phyloP scores from a whole-genome alignment of 2,329 filamentous ascomycete genomes.

The Coniochaeta sp. region DNA sequence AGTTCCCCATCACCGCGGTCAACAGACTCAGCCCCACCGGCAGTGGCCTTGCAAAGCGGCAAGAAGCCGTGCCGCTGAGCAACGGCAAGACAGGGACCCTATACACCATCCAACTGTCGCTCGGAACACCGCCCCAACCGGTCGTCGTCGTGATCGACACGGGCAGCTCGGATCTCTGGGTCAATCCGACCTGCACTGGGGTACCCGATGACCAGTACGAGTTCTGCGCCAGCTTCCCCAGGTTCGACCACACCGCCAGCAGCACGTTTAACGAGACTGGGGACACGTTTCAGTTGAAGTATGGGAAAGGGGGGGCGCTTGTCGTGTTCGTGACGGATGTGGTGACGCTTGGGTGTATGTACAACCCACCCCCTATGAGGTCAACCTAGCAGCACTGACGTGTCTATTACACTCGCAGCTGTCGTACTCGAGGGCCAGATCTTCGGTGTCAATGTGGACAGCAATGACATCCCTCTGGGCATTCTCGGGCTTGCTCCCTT shows the following conservation, averaged over 20 bases:
- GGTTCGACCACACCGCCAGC: conserved; percentile 34
- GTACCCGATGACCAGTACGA: conserved; percentile 10
- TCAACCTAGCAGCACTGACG: too few species aligned
- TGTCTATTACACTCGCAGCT: too few species aligned
- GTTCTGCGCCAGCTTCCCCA: conserved; percentile 32
- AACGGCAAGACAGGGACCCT: not conserved
- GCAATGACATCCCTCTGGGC: conserved; percentile 37
- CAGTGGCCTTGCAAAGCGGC: not conserved
- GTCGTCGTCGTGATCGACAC: conserved; percentile 40
- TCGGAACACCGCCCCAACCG: conserved; percentile 39
- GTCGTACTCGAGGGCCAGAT: conserved; percentile 33
- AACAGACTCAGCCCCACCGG: not conserved
- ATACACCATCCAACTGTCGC: not conserved
- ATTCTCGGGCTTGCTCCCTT: conserved; percentile 40
- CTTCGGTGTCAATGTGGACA: conserved; percentile 37
- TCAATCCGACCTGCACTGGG: conserved; percentile 39
- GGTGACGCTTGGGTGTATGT: conserved; percentile 31
- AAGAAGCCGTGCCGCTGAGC: not conserved
- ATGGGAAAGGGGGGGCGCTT: conserved; percentile 24
- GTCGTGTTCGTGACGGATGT: conserved; percentile 37
- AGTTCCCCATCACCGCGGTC: not conserved
- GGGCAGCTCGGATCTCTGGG: conserved; percentile 45
- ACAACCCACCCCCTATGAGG: too few species aligned
- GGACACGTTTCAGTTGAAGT: conserved; percentile 25
- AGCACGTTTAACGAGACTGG: conserved; percentile 27